Evolutionary conservation across 192 early-diverging fungal species (phyloP).

Genomic region (Umbelopsis sp.): DNA sequence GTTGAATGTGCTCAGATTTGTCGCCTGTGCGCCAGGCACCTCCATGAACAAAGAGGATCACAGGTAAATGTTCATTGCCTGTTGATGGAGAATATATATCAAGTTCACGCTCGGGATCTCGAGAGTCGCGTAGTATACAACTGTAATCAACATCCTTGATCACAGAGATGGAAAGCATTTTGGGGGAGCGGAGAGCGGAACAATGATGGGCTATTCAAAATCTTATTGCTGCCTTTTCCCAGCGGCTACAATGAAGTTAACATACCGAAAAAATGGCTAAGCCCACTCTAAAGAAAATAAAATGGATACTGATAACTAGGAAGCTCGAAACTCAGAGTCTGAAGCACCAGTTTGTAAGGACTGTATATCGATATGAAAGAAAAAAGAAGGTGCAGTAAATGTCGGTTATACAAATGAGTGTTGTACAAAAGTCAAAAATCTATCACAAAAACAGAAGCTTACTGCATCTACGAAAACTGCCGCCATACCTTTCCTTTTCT

Average conservation of each 20-base stretch:
- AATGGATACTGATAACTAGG: too few relatives aligned
- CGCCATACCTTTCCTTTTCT: background rate
- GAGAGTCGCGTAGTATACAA: background rate
- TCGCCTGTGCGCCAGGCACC: constrained; percentile 87
- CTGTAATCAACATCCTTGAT: background rate
- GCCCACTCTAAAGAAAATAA: too few relatives aligned
- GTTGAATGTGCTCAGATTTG: constrained; percentile 56
- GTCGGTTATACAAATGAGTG: constrained; percentile 7
- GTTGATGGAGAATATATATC: constrained; percentile 63
- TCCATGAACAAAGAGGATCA: constrained; percentile 80
- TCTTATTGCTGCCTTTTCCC: too few relatives aligned
- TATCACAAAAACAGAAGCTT: constrained; percentile 3
- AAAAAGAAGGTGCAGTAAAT: background rate
- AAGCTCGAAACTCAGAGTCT: too few relatives aligned
- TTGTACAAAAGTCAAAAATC: constrained; percentile 4
- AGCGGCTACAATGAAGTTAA: too few relatives aligned
- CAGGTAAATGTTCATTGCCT: constrained; percentile 29
- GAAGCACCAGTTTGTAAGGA: background rate
- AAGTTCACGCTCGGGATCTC: constrained; percentile 43
- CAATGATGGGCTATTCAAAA: too few relatives aligned
- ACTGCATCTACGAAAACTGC: background rate
- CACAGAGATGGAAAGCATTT: background rate
- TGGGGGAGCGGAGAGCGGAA: too few relatives aligned
- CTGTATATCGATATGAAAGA: background rate
- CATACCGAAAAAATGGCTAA: too few relatives aligned